Conservation (phyloP, 73 alveolate species). For the Symbiodinium natans region DNA sequence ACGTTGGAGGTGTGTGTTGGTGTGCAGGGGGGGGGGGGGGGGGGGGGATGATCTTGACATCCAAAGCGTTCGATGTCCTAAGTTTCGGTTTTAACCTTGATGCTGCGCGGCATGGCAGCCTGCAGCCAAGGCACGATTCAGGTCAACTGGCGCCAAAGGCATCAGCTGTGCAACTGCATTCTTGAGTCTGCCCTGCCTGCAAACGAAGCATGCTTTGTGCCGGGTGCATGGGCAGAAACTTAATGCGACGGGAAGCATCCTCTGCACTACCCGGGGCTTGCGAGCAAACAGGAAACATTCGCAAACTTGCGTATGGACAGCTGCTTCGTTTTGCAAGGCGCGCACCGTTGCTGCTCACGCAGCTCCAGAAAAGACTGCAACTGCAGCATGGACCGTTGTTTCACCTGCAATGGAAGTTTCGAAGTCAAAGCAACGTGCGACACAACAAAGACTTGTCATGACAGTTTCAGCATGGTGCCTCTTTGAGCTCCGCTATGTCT, state of each 20-base stretch:
- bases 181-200: constrained; percentile 55
- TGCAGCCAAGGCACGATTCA: background rate
- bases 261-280: too few species aligned
- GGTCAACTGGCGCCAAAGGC: constrained; percentile 43
- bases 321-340: background rate
- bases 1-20: too few species aligned
- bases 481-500: constrained; percentile 71
- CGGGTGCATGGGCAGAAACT: too few species aligned
- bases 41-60: too few species aligned
- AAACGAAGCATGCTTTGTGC: too few species aligned
- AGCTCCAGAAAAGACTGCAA: constrained; percentile 69
- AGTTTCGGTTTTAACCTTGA: too few species aligned
- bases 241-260: too few species aligned
- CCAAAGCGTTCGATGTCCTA: too few species aligned
- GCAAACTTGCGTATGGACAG: too few species aligned
- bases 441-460: background rate
- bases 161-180: constrained; percentile 37
- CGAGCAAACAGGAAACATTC: too few species aligned
- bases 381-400: constrained; percentile 45
- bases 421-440: background rate
- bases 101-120: too few species aligned
- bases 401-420: background rate
- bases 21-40: too few species aligned
- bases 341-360: constrained; percentile 27
- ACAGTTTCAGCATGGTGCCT: background rate